Base-by-base conservation (phyloP, 495 filamentous ascomycete genomes). In the Physcia stellaris region DNA sequence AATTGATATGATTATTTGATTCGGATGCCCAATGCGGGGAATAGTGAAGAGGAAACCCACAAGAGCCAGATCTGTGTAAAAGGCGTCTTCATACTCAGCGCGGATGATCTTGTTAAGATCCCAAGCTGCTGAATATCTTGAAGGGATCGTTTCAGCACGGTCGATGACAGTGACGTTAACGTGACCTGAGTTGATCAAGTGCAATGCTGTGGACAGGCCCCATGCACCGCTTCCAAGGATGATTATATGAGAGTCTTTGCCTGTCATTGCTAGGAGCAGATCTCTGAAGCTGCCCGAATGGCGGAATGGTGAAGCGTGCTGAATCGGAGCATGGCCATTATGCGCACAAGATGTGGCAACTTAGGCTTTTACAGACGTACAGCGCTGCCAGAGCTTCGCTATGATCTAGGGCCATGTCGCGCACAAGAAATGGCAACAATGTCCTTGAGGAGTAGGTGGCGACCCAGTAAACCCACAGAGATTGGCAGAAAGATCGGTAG, bases 51-150 rank as follows among this genome's bases (percentile, higher is more conserved):
- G n/a, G n/a, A n/a, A 45, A 53, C 43, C 40, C 46, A 68, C 63
- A 28, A 69, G 51, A 2, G 63, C 56, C 33, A 73, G 44, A 15
- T 69, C 60, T 1, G 64, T 63, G 24, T 75, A 75, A 37, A 71
- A 69, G 4, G 56, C 56, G 47, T 72, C 67, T 32, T 70, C 67
- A 46, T 75, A 73, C 35, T 73, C 67, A 9, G 64, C 64, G 5
- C 70, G 60, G 16, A 73, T 49, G 33, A 73, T 71, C 54, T 75
- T 73, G 47, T 71, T 75, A 21, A 70, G 42, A 43, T 75, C 67
- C 40, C 63, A 61, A 20, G 58, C 66, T 6, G 69, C 69, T 0
- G 40, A 42, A 21, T 42, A 42, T 36, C 32, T 37, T 17, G 40
- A 42, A 13, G 64, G 64, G 16, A 67, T 57, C 7, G 58, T 51